These are phyloP conservation scores for Ammopiptanthus mongolicus DNA, from an alignment of 306 rosid species.

Conservation along the genomic window DNA sequence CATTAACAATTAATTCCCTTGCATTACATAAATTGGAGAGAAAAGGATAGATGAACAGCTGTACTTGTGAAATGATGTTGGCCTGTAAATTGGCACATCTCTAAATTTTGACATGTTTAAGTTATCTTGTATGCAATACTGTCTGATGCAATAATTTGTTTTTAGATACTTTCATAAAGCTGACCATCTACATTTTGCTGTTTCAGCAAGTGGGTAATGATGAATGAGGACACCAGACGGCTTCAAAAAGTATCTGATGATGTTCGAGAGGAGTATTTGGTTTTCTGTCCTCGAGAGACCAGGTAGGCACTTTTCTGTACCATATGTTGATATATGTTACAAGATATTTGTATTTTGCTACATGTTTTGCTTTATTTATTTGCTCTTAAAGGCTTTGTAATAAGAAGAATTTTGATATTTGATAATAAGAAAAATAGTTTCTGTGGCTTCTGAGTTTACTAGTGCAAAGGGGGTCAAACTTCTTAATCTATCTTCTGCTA, in stretches of 20 bases:
- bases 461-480: not conserved
- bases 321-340: conserved; percentile 4
- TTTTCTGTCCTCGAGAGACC: conserved; percentile 66
- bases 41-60: not conserved
- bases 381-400: conserved; percentile 1
- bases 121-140: not conserved
- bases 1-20: not conserved
- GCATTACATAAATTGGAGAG: conserved; percentile 3
- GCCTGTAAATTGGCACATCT: not conserved
- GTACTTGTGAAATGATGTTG: not conserved
- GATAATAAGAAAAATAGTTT: not conserved
- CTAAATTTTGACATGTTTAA: conserved; percentile 4
- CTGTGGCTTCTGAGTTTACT: not conserved
- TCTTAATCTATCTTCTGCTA: not conserved
- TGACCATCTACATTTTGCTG: conserved; percentile 25
- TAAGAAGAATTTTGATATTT: not conserved
- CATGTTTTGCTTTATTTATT: not conserved
- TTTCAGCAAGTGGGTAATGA: conserved; percentile 97
- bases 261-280: conserved; percentile 67
- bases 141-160: conserved; percentile 2
- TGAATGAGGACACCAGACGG: conserved; percentile 86
- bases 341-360: not conserved
- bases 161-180: conserved; percentile 11
- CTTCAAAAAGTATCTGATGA: conserved; percentile 83
- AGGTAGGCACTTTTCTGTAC: conserved; percentile 44